Evolutionary conservation across 495 filamentous ascomycete genomes (phyloP).

Genomic region (Extremus antarcticus): DNA sequence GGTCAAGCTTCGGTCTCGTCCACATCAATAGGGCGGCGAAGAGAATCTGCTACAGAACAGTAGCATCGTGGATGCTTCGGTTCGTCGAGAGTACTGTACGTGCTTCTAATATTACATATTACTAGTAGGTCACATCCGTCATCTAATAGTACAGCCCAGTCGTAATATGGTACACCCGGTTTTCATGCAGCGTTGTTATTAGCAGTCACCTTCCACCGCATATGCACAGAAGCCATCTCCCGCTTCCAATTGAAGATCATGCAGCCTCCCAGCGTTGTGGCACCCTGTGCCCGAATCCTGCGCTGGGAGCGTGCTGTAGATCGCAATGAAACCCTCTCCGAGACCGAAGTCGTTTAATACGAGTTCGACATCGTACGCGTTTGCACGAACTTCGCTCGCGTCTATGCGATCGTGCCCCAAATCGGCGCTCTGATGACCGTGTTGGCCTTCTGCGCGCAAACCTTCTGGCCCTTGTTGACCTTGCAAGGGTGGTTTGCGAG

Average conservation of each 20-base stretch:
- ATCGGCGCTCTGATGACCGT: slow-evolving; percentile 9
- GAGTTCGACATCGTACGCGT: not conserved
- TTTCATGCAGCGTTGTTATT: too few relatives aligned
- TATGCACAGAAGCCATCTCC: not conserved
- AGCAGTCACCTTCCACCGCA: not conserved
- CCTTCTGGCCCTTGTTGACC: not conserved
- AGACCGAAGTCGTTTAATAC: not conserved
- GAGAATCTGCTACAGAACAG: too few relatives aligned
- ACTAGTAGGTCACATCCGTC: not conserved
- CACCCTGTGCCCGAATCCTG: not conserved
- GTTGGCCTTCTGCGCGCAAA: slow-evolving; percentile 2
- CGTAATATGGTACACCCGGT: too few relatives aligned
- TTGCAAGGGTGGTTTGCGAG: not conserved
- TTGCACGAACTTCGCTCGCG: too few relatives aligned
- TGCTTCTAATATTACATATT: not conserved
- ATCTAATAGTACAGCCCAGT: too few relatives aligned
- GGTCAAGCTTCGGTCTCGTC: too few relatives aligned
- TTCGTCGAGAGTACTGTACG: too few relatives aligned
- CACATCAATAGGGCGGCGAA: too few relatives aligned
- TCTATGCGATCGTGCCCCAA: slow-evolving; percentile 8
- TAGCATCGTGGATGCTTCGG: too few relatives aligned
- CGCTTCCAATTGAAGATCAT: too few relatives aligned
- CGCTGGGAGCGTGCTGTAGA: too few relatives aligned
- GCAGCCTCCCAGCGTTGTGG: not conserved
- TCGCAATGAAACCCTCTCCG: not conserved